Base-by-base conservation (phyloP, 2,329 filamentous ascomycete species). In the Phoma sp. region DNA sequence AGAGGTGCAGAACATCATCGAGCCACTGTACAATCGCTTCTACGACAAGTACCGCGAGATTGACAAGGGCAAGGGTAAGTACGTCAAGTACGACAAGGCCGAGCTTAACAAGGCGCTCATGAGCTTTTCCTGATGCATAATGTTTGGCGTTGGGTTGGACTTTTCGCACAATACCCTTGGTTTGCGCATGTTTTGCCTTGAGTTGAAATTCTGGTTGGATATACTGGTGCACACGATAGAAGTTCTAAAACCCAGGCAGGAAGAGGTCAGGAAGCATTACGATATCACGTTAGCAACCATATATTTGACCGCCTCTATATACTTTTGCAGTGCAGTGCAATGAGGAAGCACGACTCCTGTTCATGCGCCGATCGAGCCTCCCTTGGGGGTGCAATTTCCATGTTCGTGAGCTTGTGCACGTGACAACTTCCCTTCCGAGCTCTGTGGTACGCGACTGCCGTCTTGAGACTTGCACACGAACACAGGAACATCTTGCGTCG, bases 31-130 rank as follows among this genome's bases (percentile, higher is more conserved):
- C 78, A 90, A 89, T 59, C 85, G 95, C 40, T 99, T 99, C 78
- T 98, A 92, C 87, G 95, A 98, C 77, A 85, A 94, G 25, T 99
- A 99, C 74, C 93, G 97, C 74, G 95, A 98, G 77, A 88, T 98
- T 62, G 94, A 98, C 78, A 97, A 96, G 80, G 95, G 95, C 56
- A 96, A 93, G 78, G 94, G 94, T 65, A 99, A 99, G 77, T 96
- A 98, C 76, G 92, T 96, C 74, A 97, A 96, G 80, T 98, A 96
- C 74, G 93, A 97, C 79, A 97, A 97, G 81, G 82, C 82, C 36
- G 85, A 87, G 43, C 88, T 99, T 68, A 86, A 89, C 41, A 85
- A 85, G 21, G 77, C 83, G 57, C 72, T 88, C 68, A 78, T 81
- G 22, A 73, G 77, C 44, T 72, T 84, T 63, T 73, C 70, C 43